A percentile compares a stretch with the other conserved stretches of the same genome.
These are phyloP conservation scores for Apiotrichum sp. DNA, from an alignment of 1,284 basidiomycete species.

Conservation along the genomic window DNA sequence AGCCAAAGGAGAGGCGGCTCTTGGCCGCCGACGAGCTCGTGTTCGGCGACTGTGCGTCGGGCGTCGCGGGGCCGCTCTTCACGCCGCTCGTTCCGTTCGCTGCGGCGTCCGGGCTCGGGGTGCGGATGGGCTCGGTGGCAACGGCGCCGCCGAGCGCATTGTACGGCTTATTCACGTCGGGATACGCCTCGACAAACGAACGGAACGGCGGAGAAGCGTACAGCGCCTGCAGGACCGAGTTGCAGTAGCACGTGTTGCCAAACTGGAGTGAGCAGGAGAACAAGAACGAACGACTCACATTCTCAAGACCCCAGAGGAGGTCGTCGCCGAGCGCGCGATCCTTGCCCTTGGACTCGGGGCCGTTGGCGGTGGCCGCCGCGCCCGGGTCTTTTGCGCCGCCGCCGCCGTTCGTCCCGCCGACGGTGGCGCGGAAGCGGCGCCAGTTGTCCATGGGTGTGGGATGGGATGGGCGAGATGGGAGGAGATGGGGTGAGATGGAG, in stretches of 20 bases:
- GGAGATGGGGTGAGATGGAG: no score
- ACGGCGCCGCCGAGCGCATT: constrained; percentile 31
- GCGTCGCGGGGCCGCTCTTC: constrained; percentile 15
- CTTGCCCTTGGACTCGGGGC: constrained; percentile 19
- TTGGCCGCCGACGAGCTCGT: constrained; percentile 14
- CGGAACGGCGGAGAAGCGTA: constrained; percentile 82
- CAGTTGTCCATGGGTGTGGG: constrained; percentile 14
- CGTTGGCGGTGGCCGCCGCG: not conserved
- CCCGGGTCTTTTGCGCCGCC: not conserved
- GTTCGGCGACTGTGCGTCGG: constrained; percentile 1
- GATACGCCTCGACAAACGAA: constrained; percentile 61
- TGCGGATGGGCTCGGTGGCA: constrained; percentile 11
- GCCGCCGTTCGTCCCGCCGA: constrained; percentile 4
- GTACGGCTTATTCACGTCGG: constrained; percentile 38
- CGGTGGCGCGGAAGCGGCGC: constrained; percentile 13
- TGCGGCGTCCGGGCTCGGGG: constrained; percentile 2
- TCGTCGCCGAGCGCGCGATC: constrained; percentile 33
- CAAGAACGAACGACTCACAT: constrained; percentile 56
- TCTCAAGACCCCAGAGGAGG: constrained; percentile 74
- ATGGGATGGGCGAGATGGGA: not conserved
- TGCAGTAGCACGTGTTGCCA: constrained; percentile 89
- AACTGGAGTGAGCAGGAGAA: constrained; percentile 51
- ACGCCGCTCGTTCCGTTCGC: constrained; percentile 20
- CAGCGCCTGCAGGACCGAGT: constrained; percentile 92
- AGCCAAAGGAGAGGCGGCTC: constrained; percentile 16